phyloP scores from a whole-genome alignment of 805 yeast genomes.

The Nakazawaea siamensis region DNA sequence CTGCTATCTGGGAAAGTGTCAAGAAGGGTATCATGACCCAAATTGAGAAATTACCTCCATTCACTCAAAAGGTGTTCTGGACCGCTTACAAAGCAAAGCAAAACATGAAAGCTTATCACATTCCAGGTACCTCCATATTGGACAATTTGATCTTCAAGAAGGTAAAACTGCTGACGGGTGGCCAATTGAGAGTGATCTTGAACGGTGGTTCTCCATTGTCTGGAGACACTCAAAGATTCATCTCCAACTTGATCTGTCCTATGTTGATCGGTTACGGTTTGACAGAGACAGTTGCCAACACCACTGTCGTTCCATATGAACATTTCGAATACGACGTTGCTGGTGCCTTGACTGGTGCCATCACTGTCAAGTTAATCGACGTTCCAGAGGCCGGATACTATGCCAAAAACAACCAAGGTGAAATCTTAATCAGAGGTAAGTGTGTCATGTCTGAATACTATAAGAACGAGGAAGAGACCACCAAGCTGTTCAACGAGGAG shows the following conservation, averaged over 20 bases:
- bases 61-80: slow-evolving; percentile 84
- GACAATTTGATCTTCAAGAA: slow-evolving; percentile 77
- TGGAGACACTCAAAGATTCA: slow-evolving; percentile 71
- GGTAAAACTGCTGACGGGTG: slow-evolving; percentile 93
- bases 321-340: slow-evolving; percentile 67
- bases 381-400: slow-evolving; percentile 86
- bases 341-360: slow-evolving; percentile 76
- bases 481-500: slow-evolving; percentile 57
- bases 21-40: slow-evolving; percentile 85
- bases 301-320: slow-evolving; percentile 57
- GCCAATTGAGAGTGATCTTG: slow-evolving; percentile 60
- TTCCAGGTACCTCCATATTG: slow-evolving; percentile 68
- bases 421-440: slow-evolving; percentile 71
- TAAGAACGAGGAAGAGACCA: slow-evolving; percentile 76
- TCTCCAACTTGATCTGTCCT: slow-evolving; percentile 70
- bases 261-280: slow-evolving; percentile 93
- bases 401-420: slow-evolving; percentile 91
- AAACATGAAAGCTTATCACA: slow-evolving; percentile 49
- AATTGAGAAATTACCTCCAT: slow-evolving; percentile 54
- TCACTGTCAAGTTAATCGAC: slow-evolving; percentile 84
- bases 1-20: slow-evolving; percentile 96
- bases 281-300: slow-evolving; percentile 92
- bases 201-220: slow-evolving; percentile 95
- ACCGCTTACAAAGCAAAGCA: slow-evolving; percentile 69
- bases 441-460: slow-evolving; percentile 72